Evolutionary conservation across 768 basidiomycete genomes (phyloP), one percentile per base, ranked within the genome.

Genomic region (Daedaleopsis nitida): DNA sequence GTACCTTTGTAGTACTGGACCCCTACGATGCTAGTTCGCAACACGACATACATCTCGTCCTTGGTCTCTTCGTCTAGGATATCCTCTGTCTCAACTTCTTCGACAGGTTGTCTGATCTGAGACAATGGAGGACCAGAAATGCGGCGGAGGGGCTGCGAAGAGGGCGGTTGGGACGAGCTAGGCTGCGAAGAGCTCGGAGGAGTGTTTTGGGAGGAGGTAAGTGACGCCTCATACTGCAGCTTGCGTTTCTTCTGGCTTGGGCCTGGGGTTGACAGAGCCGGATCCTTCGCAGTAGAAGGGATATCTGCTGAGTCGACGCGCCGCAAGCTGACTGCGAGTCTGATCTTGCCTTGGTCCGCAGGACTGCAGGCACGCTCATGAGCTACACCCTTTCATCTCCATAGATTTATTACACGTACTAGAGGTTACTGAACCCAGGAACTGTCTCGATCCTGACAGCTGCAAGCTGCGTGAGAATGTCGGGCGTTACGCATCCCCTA

Each of bases 1-100:
- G 1, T 37, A 84, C 89, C 89, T 69, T 78, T 78, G 69, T 95
- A 95, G 68, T 95, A 93, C 69, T 92, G 91, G 14, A 95, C 77
- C 0, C 94, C 94, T 0, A 95, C 94, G 11, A 93, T 83, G 50
- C 82, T 86, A 0, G 88, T 82, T 3, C 72, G 71, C 68, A 86
- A 53, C 14, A 74, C 78, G 45, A 85, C 82, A 69, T 89, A 92
- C 21, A 92, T 71, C 72, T 94, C 92, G 60, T 94, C 91, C 17
- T 62, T 70, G 7, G 64, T 60, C 39, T 89, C 87, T 44, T 83
- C 68, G 47, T 71, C 76, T 12, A 59, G 59, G 13, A 80, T 76
- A 39, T 84, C 82, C 1, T 77, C 75, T 1, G 74, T 71, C 35
- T 82, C 82, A 19, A 81, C 80, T 7, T 75, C 74, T 62, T 43